Conservation (phyloP, 2,329 filamentous ascomycete species). For the Penicillium verrucosum region DNA sequence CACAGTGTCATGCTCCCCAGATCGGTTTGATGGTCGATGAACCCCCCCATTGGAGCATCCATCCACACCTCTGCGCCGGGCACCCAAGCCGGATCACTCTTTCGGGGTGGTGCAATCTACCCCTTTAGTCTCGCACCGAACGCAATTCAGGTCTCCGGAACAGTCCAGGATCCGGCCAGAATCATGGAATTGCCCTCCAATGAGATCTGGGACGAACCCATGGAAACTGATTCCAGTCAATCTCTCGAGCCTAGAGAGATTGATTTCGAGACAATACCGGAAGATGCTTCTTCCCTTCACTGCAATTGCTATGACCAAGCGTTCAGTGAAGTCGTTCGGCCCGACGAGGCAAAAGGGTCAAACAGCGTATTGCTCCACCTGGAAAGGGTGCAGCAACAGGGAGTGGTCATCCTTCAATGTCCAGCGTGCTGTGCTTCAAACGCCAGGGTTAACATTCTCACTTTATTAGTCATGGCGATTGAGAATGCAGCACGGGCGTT, state of each 20-base stretch:
- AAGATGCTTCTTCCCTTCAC: background rate
- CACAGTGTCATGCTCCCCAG: background rate
- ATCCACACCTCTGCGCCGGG: background rate
- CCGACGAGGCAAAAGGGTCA: background rate
- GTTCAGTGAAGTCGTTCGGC: background rate
- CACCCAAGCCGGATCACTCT: background rate
- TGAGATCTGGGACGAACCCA: background rate
- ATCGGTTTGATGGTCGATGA: conserved; percentile 4
- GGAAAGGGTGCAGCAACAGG: conserved; percentile 26
- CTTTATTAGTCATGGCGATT: conserved; percentile 31
- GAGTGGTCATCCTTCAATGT: conserved; percentile 31
- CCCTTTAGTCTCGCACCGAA: background rate
- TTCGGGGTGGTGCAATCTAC: background rate
- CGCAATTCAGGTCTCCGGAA: conserved; percentile 1
- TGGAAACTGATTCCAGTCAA: background rate
- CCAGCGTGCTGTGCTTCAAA: conserved; percentile 23
- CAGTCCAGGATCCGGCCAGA: conserved; percentile 1
- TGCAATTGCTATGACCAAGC: background rate
- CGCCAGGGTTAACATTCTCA: conserved; percentile 27
- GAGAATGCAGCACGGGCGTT: conserved; percentile 29
- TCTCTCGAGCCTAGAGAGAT: background rate
- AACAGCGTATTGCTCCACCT: conserved; percentile 23
- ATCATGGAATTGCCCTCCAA: conserved; percentile 9
- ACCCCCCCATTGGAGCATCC: background rate
- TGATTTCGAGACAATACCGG: background rate